These are phyloP conservation scores for Cyberlindnera mycetangii DNA, from an alignment of 805 yeast genomes.

Conservation along the genomic window DNA sequence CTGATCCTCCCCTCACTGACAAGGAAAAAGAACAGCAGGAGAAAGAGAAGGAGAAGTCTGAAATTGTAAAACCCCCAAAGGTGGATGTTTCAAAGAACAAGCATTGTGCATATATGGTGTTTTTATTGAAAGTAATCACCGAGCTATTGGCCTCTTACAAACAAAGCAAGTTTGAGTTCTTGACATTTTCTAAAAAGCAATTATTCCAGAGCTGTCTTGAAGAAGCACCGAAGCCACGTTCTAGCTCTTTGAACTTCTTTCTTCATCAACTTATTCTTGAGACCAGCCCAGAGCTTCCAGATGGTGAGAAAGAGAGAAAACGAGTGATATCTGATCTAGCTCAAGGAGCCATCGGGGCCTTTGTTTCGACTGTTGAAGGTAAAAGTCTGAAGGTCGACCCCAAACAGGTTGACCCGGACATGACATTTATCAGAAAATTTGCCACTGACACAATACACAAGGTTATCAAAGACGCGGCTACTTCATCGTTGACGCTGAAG, in stretches of 20 bases:
- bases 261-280: conserved; percentile 70
- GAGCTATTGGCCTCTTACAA: conserved; percentile 79
- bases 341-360: conserved; percentile 54
- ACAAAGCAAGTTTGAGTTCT: conserved; percentile 75
- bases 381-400: conserved; percentile 35
- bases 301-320: conserved; percentile 47
- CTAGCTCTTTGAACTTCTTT: conserved; percentile 74
- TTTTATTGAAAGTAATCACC: conserved; percentile 60
- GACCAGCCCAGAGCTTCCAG: conserved; percentile 32
- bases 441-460: conserved; percentile 66
- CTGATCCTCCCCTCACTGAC: conserved; percentile 32
- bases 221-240: conserved; percentile 59
- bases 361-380: conserved; percentile 54
- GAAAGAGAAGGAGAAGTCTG: conserved; percentile 26
- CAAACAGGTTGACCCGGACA: conserved; percentile 59
- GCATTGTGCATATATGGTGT: conserved; percentile 63
- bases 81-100: conserved; percentile 46
- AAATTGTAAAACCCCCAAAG: conserved; percentile 26
- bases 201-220: conserved; percentile 20
- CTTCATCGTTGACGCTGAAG: conserved; percentile 36
- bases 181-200: conserved; percentile 67
- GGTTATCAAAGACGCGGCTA: conserved; percentile 51
- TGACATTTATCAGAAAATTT: conserved; percentile 70
- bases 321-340: conserved; percentile 60
- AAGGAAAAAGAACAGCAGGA: conserved; percentile 31